Base-by-base conservation (phyloP, 2,329 filamentous ascomycete species). In the Aspergillus brunneoviolaceus region DNA sequence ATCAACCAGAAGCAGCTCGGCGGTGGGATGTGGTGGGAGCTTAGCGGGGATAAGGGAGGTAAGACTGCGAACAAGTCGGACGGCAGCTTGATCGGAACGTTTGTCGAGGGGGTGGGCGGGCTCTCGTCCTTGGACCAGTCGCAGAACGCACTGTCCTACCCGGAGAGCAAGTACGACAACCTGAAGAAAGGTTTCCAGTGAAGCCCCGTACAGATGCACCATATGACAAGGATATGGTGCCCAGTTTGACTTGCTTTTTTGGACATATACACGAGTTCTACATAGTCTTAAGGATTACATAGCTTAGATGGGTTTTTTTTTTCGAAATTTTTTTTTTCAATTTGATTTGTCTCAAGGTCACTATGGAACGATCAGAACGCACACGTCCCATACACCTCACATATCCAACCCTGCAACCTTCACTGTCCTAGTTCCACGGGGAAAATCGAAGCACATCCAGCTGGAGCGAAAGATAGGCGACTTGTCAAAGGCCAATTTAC, bases 11-110 rank as follows among this genome's bases (percentile, higher is more conserved):
- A 83, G 25, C 79, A 83, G 0, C 82, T 97, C 0, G 93, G 92
- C 12, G 93, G 93, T n/a, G 91, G 84, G 21, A 97, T 97, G 93
- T 97, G 92, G 92, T 95, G 91, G 91, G 93, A 97, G 80, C 90
- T 87, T 68, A 94, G 89, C 69, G 89, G 86, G 4, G 94, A 97
- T 73, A 88, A 87, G 70, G 76, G 80, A 7, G 87, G 86, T 0
- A 78, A 75, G 47, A 59, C 60, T 23, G 76, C 71, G 5, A 69
- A 70, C 51, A 69, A 72, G 51, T 65, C 66, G 6, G 71, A 76
- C 29, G 79, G 82, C 0, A 94, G 90, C 66, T 72, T 97, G 71
- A 92, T 93, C 55, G 81, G 77, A 4, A 87, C 83, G 9, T 79
- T 79, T 62, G 70, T 77, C 11, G 74, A 77, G 23, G 69, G 70